Evolutionary conservation across 139 green algal species (phyloP), one percentile per base, ranked within the genome.

Genomic region (Chlamydomonas sphaeroides): DNA sequence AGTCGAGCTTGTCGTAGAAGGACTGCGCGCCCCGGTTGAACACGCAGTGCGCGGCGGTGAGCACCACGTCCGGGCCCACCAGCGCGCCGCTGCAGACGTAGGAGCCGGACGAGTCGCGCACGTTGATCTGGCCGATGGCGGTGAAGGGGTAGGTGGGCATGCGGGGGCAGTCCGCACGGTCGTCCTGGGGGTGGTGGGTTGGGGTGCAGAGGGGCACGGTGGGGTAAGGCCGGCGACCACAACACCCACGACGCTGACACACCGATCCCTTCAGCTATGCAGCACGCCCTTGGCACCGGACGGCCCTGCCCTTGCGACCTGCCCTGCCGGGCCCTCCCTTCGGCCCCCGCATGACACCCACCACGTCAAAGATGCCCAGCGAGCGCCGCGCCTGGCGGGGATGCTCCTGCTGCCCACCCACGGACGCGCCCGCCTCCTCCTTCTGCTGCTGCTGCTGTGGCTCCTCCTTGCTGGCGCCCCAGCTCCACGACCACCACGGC

Each of bases 1-100:
- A 91, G 84, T 89, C 85, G 8, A 91, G 84, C 35, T 61, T 59
- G 51, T 78, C 68, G 76, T 89, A 91, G 33, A 91, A 91, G 15
- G 74, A 38, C 76, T 83, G 76, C 56, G 56, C 15, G 14, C 67
- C 78, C 38, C 74, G 81, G 68, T 85, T 89, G 82, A 84, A 92
- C 5, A 90, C 88, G 80, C 88, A 92, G 81, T 92, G 88, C 30
- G 67, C 88, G 20, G 88, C 88, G 3, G 88, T 92, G 57, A 92
- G 85, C 48, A 92, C 88, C 63, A 87, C 80, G 42, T 90, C 80
- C 8, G 85, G 79, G 35, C 74, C 84, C 35, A 93, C 83, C 41
- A 93, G 79, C 21, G 79, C 73, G 26, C 87, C 89, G 28, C 83
- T 88, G 79, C 88, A 92, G 42, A 89, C 87, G 65, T 88, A 88